These are phyloP conservation scores for Zymoseptoria brevis DNA, from an alignment of 2,329 filamentous ascomycete species.

Conservation along the genomic window DNA sequence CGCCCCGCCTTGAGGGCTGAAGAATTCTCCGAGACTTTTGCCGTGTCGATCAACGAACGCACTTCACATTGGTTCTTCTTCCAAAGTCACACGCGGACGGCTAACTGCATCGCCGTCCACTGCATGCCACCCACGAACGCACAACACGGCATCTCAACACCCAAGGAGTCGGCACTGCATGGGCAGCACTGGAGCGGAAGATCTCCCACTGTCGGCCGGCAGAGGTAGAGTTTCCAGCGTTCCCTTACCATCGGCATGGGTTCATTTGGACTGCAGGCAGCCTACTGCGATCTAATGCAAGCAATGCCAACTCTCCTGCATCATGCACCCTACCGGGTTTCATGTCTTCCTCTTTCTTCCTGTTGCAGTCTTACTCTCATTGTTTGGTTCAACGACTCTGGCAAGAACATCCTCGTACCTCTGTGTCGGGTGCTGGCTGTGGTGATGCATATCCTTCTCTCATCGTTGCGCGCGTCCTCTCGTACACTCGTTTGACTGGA, in stretches of 20 bases:
- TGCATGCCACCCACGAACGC: neutral
- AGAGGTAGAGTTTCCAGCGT: neutral
- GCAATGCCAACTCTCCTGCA: conserved; percentile 10
- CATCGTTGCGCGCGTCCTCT: conserved; percentile 22
- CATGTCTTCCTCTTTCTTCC: conserved; percentile 18
- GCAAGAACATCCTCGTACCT: conserved; percentile 11
- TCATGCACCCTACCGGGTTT: conserved; percentile 19
- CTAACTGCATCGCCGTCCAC: neutral
- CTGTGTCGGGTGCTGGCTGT: conserved; percentile 14
- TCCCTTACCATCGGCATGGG: conserved; percentile 6
- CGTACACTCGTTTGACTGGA: conserved; percentile 26
- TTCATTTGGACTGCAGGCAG: conserved; percentile 4
- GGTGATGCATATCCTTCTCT: conserved; percentile 22
- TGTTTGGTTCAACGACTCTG: conserved; percentile 13
- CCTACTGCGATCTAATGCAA: conserved; percentile 10
- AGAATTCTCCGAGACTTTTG: neutral
- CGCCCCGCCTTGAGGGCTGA: no score
- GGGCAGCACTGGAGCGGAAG: neutral
- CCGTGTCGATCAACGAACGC: neutral
- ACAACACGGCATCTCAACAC: neutral
- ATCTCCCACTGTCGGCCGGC: neutral
- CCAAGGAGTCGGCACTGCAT: conserved; percentile 2
- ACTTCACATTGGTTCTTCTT: neutral
- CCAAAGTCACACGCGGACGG: neutral
- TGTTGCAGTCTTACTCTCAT: conserved; percentile 9